Conservation (phyloP, 352 stramenopile species). For the Thalassiosira mediterranea region DNA sequence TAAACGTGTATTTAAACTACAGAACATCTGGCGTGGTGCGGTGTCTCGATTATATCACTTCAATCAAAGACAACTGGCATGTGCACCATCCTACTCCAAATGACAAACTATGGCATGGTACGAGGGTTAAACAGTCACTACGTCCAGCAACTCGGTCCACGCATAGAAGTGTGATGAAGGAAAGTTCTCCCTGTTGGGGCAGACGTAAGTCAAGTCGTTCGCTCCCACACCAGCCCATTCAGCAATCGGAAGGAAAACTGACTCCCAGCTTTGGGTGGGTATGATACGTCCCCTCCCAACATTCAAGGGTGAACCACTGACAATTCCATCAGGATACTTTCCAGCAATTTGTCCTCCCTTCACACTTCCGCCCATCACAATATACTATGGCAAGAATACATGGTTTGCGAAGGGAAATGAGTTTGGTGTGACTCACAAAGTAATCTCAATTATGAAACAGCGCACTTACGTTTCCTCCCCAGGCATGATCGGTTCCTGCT, state of each 20-base stretch:
- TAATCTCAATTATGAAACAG: too few relatives aligned
- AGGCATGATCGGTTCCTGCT: slow-evolving; percentile 73
- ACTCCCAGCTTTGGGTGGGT: slow-evolving; percentile 75
- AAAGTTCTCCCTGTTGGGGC: slow-evolving; percentile 64
- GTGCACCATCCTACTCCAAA: too few relatives aligned
- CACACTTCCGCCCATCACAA: slow-evolving; percentile 67
- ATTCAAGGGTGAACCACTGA: slow-evolving; percentile 48
- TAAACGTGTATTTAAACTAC: too few relatives aligned
- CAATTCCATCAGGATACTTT: slow-evolving; percentile 70
- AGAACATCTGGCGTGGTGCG: too few relatives aligned
- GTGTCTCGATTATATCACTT: too few relatives aligned
- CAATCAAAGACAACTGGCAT: too few relatives aligned
- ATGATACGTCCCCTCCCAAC: slow-evolving; percentile 73
- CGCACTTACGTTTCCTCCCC: slow-evolving; percentile 70
- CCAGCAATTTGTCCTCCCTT: slow-evolving; percentile 72
- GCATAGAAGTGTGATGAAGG: slow-evolving; percentile 38
- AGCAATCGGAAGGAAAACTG: slow-evolving; percentile 63
- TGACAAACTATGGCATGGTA: too few relatives aligned
- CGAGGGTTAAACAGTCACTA: too few relatives aligned
- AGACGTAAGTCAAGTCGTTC: slow-evolving; percentile 55
- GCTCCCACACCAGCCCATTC: slow-evolving; percentile 66
- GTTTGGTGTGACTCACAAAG: too few relatives aligned
- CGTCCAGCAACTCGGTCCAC: too few relatives aligned
- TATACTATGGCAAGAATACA: too few relatives aligned
- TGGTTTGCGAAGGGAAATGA: too few relatives aligned